phyloP scores from a whole-genome alignment of 1,284 basidiomycete species.

The Tausonia pullulans region DNA sequence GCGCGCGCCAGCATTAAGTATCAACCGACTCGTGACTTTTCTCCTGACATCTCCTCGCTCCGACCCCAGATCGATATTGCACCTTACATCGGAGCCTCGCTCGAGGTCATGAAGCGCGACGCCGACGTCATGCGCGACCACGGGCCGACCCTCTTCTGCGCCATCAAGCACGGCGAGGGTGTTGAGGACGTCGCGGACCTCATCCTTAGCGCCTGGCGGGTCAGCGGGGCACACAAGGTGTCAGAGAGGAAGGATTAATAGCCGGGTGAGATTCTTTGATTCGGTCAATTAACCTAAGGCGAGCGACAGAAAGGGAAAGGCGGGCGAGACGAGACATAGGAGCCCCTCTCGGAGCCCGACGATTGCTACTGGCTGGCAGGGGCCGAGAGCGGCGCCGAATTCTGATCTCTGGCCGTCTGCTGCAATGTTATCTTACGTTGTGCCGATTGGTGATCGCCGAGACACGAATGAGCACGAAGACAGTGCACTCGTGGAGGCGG shows the following conservation, averaged over 20 bases:
- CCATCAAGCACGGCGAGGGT: constrained; percentile 67
- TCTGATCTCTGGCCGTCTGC: too few species aligned
- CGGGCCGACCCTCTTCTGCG: constrained; percentile 86
- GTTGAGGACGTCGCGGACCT: constrained; percentile 74
- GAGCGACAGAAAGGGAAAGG: constrained; percentile 20
- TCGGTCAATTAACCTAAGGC: background rate
- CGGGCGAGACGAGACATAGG: background rate
- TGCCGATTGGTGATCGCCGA: too few species aligned
- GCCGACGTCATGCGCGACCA: constrained; percentile 80
- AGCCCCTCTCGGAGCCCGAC: too few species aligned
- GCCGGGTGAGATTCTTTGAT: too few species aligned
- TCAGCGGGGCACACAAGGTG: constrained; percentile 36
- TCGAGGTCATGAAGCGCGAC: constrained; percentile 91
- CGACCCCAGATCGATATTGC: constrained; percentile 77
- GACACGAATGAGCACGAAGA: too few species aligned
- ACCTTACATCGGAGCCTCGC: constrained; percentile 79
- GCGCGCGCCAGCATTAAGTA: background rate
- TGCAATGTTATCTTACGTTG: too few species aligned
- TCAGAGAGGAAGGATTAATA: too few species aligned
- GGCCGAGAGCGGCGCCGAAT: too few species aligned
- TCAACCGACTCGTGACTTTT: constrained; percentile 7
- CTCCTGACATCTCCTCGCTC: background rate
- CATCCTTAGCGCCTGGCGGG: constrained; percentile 74
- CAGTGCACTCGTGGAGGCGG: too few species aligned
- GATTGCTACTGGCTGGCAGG: too few species aligned